Evolutionary conservation across 176 grass and related monocot genomes (phyloP).

Genomic region (Carex cristatella): DNA sequence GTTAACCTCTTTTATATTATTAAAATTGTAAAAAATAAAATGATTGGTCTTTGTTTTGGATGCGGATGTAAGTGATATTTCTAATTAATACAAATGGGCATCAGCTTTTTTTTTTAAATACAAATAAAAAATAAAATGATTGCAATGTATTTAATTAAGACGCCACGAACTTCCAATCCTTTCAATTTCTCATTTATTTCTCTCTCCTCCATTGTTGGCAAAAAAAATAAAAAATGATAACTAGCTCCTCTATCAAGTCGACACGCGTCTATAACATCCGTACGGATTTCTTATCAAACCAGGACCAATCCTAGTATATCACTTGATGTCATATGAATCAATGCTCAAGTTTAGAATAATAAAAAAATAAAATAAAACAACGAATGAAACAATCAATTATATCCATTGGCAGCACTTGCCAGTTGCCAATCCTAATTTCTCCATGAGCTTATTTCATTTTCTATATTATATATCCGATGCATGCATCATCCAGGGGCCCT

Average conservation of each 20-base stretch:
- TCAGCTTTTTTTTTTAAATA: too few species aligned
- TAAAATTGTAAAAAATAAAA: too few species aligned
- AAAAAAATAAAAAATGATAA: not conserved
- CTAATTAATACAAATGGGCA: too few species aligned
- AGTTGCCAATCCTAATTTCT: not conserved
- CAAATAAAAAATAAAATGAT: too few species aligned
- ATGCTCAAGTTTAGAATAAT: not conserved
- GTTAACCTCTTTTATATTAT: too few species aligned
- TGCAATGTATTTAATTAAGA: too few species aligned
- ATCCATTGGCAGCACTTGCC: conserved; percentile 4
- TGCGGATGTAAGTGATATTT: too few species aligned
- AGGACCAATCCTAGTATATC: conserved; percentile 18
- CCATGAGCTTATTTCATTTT: not conserved
- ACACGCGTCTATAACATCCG: not conserved
- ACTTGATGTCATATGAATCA: not conserved
- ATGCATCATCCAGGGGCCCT: not conserved
- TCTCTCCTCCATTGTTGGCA: not conserved
- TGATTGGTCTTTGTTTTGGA: too few species aligned
- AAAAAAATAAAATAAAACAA: not conserved
- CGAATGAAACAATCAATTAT: conserved; percentile 14
- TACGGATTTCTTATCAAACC: conserved; percentile 11
- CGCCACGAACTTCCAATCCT: too few species aligned
- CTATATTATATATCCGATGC: not conserved
- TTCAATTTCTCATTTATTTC: too few species aligned
- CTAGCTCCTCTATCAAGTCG: not conserved